Base-by-base conservation (phyloP, 1,284 basidiomycete species). In the Sanghuangporus baumii region DNA sequence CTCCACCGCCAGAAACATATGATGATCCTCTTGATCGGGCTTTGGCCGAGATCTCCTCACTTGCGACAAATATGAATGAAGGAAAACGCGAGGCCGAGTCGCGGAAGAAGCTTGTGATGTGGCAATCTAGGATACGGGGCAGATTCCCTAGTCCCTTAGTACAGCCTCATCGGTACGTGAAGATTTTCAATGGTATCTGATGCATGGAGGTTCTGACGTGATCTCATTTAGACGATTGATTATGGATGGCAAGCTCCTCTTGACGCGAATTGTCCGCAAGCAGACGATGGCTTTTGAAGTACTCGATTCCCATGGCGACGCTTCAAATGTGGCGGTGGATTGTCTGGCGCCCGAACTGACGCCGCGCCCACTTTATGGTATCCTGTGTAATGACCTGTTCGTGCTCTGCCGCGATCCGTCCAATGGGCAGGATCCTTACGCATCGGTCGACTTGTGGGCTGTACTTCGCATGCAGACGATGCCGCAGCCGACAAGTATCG, bases 51-150 rank as follows among this genome's bases (percentile, higher is more conserved):
- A 96, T 98, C 68, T 84, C 93, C 3, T 85, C 84, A 7, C 76
- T 98, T 56, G 94, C 95, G 6, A 93, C 87, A 60, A 91, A 92
- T 70, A 96, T 98, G 93, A 98, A 98, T 74, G 95, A 98, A 76
- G 93, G 94, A 67, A 97, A 97, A 75, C 87, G 95, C 16, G 95
- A 97, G 69, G 84, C 93, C 2, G 95, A 98, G 75, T 94, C 92
- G 4, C 82, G 96, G 38, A 83, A 88, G 41, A 91, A 93, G 69
- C 82, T 98, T 36, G 91, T 96, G 23, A 86, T 90, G 70, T 94
- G 97, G 97, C 96, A 99, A 78, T 75, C 88, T 57, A 83, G 93
- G 68, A 97, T 99, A 70, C 83, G 89, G 48, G 94, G 93, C 31
- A 90, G 86, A 69, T 97, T 97, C 73, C 93, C 94, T 3, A 96